Percentiles rank a stretch among this genome's conserved stretches.
Evolutionary conservation across 805 yeast species (phyloP).

Genomic region (Metschnikowia arizonensis): DNA sequence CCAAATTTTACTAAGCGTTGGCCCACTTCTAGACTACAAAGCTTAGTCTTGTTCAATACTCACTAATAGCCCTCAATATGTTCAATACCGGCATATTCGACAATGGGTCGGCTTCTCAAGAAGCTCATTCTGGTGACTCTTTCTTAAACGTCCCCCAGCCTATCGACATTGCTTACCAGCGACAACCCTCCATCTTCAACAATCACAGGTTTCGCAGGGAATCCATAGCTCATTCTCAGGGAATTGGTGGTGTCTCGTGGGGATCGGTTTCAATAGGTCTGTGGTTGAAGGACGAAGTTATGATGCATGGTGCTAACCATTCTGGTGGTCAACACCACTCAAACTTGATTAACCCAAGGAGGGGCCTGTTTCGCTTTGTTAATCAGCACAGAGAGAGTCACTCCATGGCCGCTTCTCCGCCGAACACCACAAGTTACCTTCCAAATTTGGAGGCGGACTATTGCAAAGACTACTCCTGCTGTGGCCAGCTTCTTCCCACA

Average conservation of each 20-base stretch:
- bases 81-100: slow-evolving; percentile 43
- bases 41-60: background rate
- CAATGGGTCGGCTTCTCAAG: slow-evolving; percentile 21
- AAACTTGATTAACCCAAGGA: slow-evolving; percentile 31
- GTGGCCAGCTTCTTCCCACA: slow-evolving; percentile 89
- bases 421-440: slow-evolving; percentile 67
- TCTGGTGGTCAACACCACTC: slow-evolving; percentile 17
- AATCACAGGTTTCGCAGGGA: slow-evolving; percentile 65
- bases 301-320: slow-evolving; percentile 42
- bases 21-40: background rate
- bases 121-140: slow-evolving; percentile 21
- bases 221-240: slow-evolving; percentile 91
- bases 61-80: slow-evolving; percentile 22
- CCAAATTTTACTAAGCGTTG: background rate
- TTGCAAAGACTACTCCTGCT: slow-evolving; percentile 94
- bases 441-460: slow-evolving; percentile 94
- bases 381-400: slow-evolving; percentile 16
- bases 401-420: slow-evolving; percentile 51
- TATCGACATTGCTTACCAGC: slow-evolving; percentile 41
- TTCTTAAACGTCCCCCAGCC: slow-evolving; percentile 35
- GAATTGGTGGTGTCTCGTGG: slow-evolving; percentile 98
- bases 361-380: slow-evolving; percentile 35
- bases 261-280: slow-evolving; percentile 93
- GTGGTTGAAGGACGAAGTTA: slow-evolving; percentile 92
- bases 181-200: slow-evolving; percentile 39